phyloP scores from a whole-genome alignment of 2,329 filamentous ascomycete species.

The Huntiella decipiens region DNA sequence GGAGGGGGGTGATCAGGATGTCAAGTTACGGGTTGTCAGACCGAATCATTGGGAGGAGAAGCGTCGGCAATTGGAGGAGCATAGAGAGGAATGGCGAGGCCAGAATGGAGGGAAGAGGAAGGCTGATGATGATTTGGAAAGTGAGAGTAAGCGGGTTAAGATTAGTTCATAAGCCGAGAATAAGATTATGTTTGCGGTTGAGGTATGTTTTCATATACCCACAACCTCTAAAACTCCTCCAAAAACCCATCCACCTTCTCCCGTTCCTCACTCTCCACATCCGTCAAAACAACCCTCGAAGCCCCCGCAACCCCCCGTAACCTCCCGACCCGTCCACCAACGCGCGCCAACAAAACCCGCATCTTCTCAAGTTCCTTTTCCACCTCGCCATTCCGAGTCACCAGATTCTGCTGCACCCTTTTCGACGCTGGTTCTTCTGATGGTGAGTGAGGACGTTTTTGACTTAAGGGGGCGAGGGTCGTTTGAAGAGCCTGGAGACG shows the following conservation, averaged over 20 bases:
- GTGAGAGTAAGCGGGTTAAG: too few relatives aligned
- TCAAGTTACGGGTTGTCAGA: too few relatives aligned
- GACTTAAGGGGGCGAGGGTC: conserved; percentile 30
- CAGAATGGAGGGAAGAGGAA: too few relatives aligned
- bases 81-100: too few relatives aligned
- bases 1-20: too few relatives aligned
- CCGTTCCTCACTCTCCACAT: conserved; percentile 2
- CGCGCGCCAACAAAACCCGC: conserved; percentile 41
- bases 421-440: neutral
- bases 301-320: conserved; percentile 16
- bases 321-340: conserved; percentile 32
- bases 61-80: too few relatives aligned
- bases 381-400: conserved; percentile 44
- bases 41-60: too few relatives aligned
- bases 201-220: too few relatives aligned
- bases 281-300: neutral
- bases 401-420: conserved; percentile 45
- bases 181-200: too few relatives aligned
- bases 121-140: too few relatives aligned
- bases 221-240: neutral
- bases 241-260: conserved; percentile 8
- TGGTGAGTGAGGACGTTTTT: conserved; percentile 1
- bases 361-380: conserved; percentile 49
- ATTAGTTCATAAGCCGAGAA: too few relatives aligned
- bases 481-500: conserved; percentile 29